A percentile compares a stretch with the other conserved stretches of the same genome.
Evolutionary conservation across 768 basidiomycete species (phyloP).

Genomic region (Mycena filopes): DNA sequence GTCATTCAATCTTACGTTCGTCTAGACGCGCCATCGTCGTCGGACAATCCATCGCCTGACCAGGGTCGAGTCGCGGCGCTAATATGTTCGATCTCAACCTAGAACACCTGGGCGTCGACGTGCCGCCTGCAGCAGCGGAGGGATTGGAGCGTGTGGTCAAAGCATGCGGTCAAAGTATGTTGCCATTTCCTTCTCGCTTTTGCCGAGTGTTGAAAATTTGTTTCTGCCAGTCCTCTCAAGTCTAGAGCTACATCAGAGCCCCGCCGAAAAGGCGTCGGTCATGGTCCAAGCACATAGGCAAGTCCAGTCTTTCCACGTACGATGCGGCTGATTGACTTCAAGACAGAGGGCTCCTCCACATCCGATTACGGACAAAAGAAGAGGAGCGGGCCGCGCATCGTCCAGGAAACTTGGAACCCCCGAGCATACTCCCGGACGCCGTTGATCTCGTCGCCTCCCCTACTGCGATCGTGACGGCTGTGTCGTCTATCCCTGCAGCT

Average conservation of each 20-base stretch:
- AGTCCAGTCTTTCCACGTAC: slow-evolving; percentile 50
- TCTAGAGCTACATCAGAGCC: slow-evolving; percentile 59
- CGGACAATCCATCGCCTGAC: slow-evolving; percentile 87
- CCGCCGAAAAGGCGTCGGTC: slow-evolving; percentile 81
- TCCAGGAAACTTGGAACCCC: slow-evolving; percentile 23
- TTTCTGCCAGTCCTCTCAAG: slow-evolving; percentile 45
- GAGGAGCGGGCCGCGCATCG: slow-evolving; percentile 48
- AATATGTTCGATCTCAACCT: slow-evolving; percentile 91
- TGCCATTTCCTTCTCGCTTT: not conserved
- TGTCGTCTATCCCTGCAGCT: slow-evolving; percentile 1
- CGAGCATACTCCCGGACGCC: slow-evolving; percentile 1
- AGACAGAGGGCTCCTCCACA: slow-evolving; percentile 85
- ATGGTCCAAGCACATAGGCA: slow-evolving; percentile 88
- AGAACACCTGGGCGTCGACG: slow-evolving; percentile 89
- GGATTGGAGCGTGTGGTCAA: slow-evolving; percentile 72
- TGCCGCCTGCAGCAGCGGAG: slow-evolving; percentile 61
- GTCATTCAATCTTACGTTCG: not conserved
- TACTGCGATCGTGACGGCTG: slow-evolving; percentile 1
- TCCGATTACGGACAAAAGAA: slow-evolving; percentile 76
- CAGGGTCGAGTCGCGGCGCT: slow-evolving; percentile 92
- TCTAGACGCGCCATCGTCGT: slow-evolving; percentile 74
- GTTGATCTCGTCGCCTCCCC: slow-evolving; percentile 20
- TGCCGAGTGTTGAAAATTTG: not conserved
- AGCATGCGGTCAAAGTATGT: slow-evolving; percentile 82
- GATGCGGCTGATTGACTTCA: not conserved